Evolutionary conservation across 345 rosid genomes (phyloP).

Genomic region (Gossypium mustelinum): DNA sequence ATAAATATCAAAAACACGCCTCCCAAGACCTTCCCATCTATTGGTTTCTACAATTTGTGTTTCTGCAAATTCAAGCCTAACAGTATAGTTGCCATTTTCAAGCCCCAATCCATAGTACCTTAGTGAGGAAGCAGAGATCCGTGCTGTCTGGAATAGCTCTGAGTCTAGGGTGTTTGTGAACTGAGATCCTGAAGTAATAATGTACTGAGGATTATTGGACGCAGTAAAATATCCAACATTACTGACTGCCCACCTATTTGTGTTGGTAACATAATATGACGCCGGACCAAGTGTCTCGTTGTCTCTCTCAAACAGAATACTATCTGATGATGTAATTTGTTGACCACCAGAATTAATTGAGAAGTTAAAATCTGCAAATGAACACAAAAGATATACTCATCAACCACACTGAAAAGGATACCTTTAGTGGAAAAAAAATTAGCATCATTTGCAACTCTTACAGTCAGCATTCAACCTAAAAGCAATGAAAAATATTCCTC

Average conservation of each 20-base stretch:
- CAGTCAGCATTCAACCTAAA: neutral
- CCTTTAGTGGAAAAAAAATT: neutral
- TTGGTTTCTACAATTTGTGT: conserved; percentile 16
- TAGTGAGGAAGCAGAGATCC: conserved; percentile 64
- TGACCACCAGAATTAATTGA: conserved; percentile 68
- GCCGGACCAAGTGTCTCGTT: conserved; percentile 53
- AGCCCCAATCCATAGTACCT: conserved; percentile 82
- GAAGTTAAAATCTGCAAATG: conserved; percentile 46
- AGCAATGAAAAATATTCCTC: neutral
- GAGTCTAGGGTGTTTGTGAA: conserved; percentile 34
- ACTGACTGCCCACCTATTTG: conserved; percentile 44
- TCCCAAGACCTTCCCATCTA: conserved; percentile 43
- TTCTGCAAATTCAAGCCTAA: conserved; percentile 49
- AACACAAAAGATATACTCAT: neutral
- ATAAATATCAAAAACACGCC: conserved; percentile 50
- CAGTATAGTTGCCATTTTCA: conserved; percentile 69
- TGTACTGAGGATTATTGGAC: conserved; percentile 30
- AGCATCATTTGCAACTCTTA: neutral
- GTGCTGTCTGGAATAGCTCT: conserved; percentile 49
- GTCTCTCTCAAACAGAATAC: conserved; percentile 44
- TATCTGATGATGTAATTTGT: conserved; percentile 30
- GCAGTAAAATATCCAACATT: conserved; percentile 39
- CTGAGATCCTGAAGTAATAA: conserved; percentile 24
- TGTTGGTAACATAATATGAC: conserved; percentile 40
- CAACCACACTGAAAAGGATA: neutral